These are phyloP conservation scores for Jaapia argillacea DNA, from an alignment of 768 basidiomycete species.

Conservation along the genomic window DNA sequence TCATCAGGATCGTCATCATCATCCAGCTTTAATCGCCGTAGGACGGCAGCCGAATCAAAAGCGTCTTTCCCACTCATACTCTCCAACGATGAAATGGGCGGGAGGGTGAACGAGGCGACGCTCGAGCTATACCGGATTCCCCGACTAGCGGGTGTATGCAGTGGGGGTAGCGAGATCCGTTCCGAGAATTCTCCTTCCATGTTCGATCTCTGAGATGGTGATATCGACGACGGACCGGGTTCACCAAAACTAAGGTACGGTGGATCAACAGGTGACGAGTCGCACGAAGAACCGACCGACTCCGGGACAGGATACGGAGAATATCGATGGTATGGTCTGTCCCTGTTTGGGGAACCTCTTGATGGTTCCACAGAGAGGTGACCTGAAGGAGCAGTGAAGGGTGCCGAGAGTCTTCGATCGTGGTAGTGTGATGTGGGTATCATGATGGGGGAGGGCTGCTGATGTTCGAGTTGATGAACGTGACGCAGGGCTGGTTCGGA, in stretches of 20 bases:
- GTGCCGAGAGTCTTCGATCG: no score
- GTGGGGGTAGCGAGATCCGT: constrained; percentile 30
- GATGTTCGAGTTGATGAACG: no score
- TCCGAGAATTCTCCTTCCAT: neutral
- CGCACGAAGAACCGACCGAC: constrained; percentile 11
- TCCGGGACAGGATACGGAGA: constrained; percentile 34
- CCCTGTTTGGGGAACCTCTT: neutral
- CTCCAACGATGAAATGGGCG: constrained; percentile 40
- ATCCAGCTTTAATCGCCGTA: constrained; percentile 52
- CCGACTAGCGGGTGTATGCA: constrained; percentile 28
- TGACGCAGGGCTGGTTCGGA: no score
- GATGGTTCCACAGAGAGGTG: no score
- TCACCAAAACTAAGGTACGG: constrained; percentile 15
- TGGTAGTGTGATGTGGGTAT: no score
- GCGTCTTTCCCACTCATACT: constrained; percentile 41
- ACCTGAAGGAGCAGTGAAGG: no score
- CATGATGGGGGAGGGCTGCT: no score
- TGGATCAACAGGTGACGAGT: constrained; percentile 15
- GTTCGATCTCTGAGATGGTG: neutral
- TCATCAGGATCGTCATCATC: constrained; percentile 12
- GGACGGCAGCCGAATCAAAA: constrained; percentile 54
- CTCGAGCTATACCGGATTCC: constrained; percentile 7
- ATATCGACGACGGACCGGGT: neutral
- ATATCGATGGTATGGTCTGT: constrained; percentile 21
- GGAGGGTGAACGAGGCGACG: constrained; percentile 11